Evolutionary conservation across 345 rosid genomes (phyloP), one percentile per base, ranked within the genome.

Genomic region (Salix brachista): DNA sequence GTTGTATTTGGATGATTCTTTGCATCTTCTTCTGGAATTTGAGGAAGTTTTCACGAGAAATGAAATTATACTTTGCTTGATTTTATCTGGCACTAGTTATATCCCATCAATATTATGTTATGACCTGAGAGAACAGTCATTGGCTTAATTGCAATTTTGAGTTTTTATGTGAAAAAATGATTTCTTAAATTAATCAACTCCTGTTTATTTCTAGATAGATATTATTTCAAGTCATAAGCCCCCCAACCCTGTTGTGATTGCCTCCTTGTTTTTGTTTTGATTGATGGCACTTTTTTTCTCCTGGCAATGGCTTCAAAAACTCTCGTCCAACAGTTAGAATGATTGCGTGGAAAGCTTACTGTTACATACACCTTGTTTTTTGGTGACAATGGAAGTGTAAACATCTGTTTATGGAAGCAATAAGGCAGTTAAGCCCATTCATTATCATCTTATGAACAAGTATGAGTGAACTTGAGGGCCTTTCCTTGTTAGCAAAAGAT

Each of bases 21-120:
- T 70, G 73, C 73, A 48, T 70, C 18, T 70, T 70, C 73, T 54
- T 36, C 30, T 32, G 50, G 54, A 75, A 30, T 18, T 8, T 21
- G 61, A 48, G 50, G 34, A 28, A 48, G 26, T 9, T 65, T 64
- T 46, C 58, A 30, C 44, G 19, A 28, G 58, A 30, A 65, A 58
- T 58, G 64, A 23, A 58, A 58, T 46, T 13, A 65, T 62, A 44
- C 39, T 6, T 16, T 62, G 62, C 61, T 65, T 74, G 44, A 32
- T 64, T 74, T 65, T 62, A 61, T 25, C 6, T 46, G 41, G 30
- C 65, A 50, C 7, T 64, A 30, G 46, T 64, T 74, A 30, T 37
- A 42, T 41, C 19, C 41, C 28, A 17, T 74, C 1, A 1, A 50
- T 26, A 21, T 6, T 73, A 26, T 58, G 46, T 36, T 23, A 39